Conservation (phyloP, 1,139 yeast species). For the Williopsis jadinii region DNA sequence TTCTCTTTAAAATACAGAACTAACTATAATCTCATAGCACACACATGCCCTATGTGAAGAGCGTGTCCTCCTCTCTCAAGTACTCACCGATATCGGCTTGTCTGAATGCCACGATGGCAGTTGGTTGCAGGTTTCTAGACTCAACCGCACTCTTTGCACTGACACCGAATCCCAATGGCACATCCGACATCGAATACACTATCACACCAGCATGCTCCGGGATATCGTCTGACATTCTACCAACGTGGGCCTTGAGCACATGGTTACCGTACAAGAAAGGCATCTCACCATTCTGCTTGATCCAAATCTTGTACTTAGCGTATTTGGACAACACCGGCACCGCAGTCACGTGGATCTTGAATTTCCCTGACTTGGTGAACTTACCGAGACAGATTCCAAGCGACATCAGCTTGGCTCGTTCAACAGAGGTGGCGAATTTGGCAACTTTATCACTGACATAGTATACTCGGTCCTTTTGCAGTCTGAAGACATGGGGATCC, state of each 20-base stretch:
- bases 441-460: slow-evolving; percentile 82
- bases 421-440: slow-evolving; percentile 81
- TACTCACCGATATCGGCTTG: slow-evolving; percentile 98
- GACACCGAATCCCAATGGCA: slow-evolving; percentile 94
- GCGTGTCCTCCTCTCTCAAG: slow-evolving; percentile 94
- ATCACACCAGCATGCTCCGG: slow-evolving; percentile 98
- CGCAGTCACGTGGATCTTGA: slow-evolving; percentile 90
- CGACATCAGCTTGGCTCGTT: slow-evolving; percentile 86
- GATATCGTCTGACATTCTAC: slow-evolving; percentile 93
- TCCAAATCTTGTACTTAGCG: slow-evolving; percentile 94
- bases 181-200: slow-evolving; percentile 85
- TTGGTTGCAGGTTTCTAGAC: slow-evolving; percentile 82
- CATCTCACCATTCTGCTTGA: slow-evolving; percentile 97
- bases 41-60: slow-evolving; percentile 52
- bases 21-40: no score
- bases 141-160: slow-evolving; percentile 91
- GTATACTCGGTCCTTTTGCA: slow-evolving; percentile 94
- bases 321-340: slow-evolving; percentile 74
- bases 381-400: slow-evolving; percentile 92
- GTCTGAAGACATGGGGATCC: slow-evolving; percentile 89
- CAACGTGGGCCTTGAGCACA: slow-evolving; percentile 92
- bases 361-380: slow-evolving; percentile 96
- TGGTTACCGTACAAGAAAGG: slow-evolving; percentile 96
- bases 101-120: slow-evolving; percentile 90
- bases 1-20: no score